Evolutionary conservation across 2,329 filamentous ascomycete species (phyloP), one percentile per base, ranked within the genome.

Genomic region (Plectosphaerella sp.): DNA sequence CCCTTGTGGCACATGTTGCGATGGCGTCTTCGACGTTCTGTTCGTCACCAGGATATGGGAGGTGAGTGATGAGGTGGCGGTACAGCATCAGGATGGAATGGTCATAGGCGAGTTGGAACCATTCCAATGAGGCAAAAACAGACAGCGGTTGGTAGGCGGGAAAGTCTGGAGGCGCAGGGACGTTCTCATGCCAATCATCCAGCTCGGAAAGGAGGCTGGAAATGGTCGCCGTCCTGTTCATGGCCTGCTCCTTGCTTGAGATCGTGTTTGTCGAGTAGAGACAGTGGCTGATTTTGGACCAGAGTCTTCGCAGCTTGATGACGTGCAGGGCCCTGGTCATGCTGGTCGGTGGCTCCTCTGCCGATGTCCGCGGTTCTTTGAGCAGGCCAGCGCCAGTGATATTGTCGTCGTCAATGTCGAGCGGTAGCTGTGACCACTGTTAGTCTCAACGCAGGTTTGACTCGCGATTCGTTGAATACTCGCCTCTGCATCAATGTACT

Each of bases 71-170:
- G 33, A 28, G 15, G 15, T 0, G 35, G 2, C 0, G 10, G 15
- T 56, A 55, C 2, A 74, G 57, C 3, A 72, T 56, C 5, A 73
- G 58, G 20, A 73, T 64, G 2, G 69, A 67, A 51, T 73, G 64
- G 51, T 71, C 56, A 46, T 72, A 72, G 1, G 66, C 67, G 1
- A 73, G 58, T 3, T 62, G 53, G 46, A 73, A 73, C 70, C 70
- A 73, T 12, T 65, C 62, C 6, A 53, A 53, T 1, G 69, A 70
- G 0, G 67, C 63, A 52, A 70, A 73, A 2, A 69, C 63, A 1
- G 64, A 64, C 4, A 65, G 52, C 8, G 57, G 54, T 20, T 55
- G 48, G 46, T 49, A 52, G 20, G 58, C 55, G 2, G 64, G 62
- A 11, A 59, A 54, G 18, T 57, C 52, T 22, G 54, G n/a, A 10